Percentiles rank a stretch among this genome's conserved stretches.
phyloP scores from a whole-genome alignment of 106 monocot genomes.

The Dioscorea zingiberensis region DNA sequence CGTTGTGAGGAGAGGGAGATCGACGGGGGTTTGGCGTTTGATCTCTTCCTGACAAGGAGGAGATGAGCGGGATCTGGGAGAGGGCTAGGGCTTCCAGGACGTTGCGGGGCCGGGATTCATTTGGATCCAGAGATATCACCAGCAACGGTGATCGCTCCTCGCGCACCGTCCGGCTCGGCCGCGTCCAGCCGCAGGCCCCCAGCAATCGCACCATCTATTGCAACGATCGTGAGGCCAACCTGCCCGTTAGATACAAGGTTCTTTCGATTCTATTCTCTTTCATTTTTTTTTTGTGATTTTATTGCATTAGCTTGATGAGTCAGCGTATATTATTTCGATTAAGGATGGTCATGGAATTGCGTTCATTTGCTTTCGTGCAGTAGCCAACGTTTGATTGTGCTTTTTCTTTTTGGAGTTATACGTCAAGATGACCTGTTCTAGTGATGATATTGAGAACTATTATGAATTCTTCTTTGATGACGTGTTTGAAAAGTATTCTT shows the following conservation, averaged over 20 bases:
- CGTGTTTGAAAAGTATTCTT: no score
- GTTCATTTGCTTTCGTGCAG: no score
- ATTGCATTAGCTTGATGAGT: not conserved
- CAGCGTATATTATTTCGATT: not conserved
- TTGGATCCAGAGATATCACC: no score
- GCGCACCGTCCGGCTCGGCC: slow-evolving; percentile 63
- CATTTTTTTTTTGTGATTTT: not conserved
- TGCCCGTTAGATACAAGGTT: slow-evolving; percentile 73
- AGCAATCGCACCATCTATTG: slow-evolving; percentile 78
- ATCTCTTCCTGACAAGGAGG: no score
- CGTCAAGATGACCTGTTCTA: no score
- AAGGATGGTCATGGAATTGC: not conserved
- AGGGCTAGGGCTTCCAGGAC: no score
- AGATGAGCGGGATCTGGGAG: no score
- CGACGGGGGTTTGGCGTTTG: no score
- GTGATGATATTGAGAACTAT: not conserved
- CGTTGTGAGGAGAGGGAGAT: no score
- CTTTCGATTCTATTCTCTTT: not conserved
- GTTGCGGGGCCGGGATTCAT: no score
- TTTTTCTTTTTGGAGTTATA: no score
- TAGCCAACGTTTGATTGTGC: no score
- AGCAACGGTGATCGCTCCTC: slow-evolving; percentile 13
- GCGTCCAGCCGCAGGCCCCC: slow-evolving; percentile 91
- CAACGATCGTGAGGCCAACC: slow-evolving; percentile 84
- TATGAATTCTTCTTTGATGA: not conserved